Percentiles rank a stretch among this genome's conserved stretches.
Evolutionary conservation across 257 asterid species (phyloP).

Genomic region (Nicotiana noctiflora): DNA sequence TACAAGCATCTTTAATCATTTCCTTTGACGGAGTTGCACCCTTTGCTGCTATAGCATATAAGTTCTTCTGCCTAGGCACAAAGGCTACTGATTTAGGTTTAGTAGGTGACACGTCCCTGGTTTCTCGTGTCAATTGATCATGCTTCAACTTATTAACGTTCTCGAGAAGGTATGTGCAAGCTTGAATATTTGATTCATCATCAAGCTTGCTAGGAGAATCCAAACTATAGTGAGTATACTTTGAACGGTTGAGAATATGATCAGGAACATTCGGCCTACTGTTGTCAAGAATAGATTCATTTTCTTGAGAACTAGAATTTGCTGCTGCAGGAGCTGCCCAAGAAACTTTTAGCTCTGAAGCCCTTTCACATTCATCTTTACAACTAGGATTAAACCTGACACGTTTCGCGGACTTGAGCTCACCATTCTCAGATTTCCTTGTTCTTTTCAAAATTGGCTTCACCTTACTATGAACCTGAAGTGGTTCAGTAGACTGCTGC

Average conservation of each 20-base stretch:
- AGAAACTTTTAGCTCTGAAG: neutral
- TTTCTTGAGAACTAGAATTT: neutral
- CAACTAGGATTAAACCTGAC: conserved; percentile 8
- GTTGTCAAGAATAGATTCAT: conserved; percentile 16
- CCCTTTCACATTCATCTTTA: neutral
- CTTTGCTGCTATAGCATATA: neutral
- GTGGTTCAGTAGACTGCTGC: neutral
- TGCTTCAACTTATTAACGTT: neutral
- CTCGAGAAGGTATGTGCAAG: conserved; percentile 7
- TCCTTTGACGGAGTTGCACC: neutral
- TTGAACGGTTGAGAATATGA: conserved; percentile 69
- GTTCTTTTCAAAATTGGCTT: conserved; percentile 3
- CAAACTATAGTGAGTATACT: conserved; percentile 57
- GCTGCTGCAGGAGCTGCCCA: conserved; percentile 1
- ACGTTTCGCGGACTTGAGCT: conserved; percentile 13
- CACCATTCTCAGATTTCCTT: conserved; percentile 3
- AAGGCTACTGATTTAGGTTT: neutral
- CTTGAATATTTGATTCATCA: conserved; percentile 54
- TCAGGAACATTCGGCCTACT: conserved; percentile 39
- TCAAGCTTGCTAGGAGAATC: conserved; percentile 50
- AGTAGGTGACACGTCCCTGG: neutral
- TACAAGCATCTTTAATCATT: neutral
- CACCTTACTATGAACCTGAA: neutral
- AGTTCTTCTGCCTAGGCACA: conserved; percentile 5
- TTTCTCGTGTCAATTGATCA: neutral